These are phyloP conservation scores for Cylindrotheca closterium DNA, from an alignment of 108 stramenopile genomes.

Conservation along the genomic window DNA sequence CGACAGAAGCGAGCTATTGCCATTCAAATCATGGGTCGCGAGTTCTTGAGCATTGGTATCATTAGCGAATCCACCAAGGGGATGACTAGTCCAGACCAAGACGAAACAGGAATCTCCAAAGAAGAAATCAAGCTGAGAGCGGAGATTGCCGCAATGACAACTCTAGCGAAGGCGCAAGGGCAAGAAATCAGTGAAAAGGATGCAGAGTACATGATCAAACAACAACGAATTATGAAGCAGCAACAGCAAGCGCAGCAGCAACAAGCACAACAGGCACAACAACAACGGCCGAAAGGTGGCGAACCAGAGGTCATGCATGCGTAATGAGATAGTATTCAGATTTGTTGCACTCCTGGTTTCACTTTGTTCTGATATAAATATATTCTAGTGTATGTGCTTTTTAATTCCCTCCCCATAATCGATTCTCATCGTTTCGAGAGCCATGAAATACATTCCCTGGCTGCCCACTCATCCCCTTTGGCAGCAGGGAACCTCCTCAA, in stretches of 20 bases:
- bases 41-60: conserved; percentile 68
- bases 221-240: conserved; percentile 46
- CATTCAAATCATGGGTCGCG: conserved; percentile 13
- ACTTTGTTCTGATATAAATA: too few species aligned
- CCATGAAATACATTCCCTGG: too few species aligned
- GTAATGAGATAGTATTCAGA: too few species aligned
- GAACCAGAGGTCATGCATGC: too few species aligned
- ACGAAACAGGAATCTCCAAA: conserved; percentile 8
- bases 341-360: too few species aligned
- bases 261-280: neutral
- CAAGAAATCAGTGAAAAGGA: conserved; percentile 83
- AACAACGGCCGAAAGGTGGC: too few species aligned
- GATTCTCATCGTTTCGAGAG: too few species aligned
- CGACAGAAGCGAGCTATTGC: conserved; percentile 63
- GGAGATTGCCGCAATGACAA: conserved; percentile 87
- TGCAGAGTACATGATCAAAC: conserved; percentile 82
- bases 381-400: too few species aligned
- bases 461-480: too few species aligned
- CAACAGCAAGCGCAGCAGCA: neutral
- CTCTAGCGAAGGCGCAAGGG: conserved; percentile 89
- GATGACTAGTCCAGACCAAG: conserved; percentile 1
- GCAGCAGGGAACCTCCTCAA: too few species aligned
- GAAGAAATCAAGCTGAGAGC: conserved; percentile 79
- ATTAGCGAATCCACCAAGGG: conserved; percentile 32
- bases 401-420: too few species aligned